phyloP scores from a whole-genome alignment of 352 stramenopile genomes.

The Saprolegnia parasitica region DNA sequence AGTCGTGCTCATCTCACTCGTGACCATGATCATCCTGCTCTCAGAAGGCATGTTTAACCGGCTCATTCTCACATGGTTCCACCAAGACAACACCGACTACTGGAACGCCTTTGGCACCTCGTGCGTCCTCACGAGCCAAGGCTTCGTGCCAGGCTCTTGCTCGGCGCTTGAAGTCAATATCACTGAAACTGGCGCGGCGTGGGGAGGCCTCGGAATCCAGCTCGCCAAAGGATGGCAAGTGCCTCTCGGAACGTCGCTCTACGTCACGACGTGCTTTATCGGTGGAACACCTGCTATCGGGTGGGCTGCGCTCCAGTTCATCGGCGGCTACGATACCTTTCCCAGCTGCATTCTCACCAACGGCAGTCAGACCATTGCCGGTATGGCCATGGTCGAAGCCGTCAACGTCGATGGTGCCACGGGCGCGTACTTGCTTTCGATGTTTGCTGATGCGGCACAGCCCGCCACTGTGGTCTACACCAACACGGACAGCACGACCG shows the following conservation, averaged over 20 bases:
- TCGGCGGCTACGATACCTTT: conserved; percentile 20
- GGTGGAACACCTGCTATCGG: conserved; percentile 3
- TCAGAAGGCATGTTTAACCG: neutral
- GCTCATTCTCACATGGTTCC: neutral
- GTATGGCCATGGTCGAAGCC: conserved; percentile 20
- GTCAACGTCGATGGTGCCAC: neutral
- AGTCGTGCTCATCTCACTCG: neutral
- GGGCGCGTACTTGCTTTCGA: neutral
- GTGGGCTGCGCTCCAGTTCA: neutral
- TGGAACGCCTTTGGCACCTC: neutral
- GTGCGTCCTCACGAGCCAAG: neutral
- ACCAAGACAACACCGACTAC: neutral
- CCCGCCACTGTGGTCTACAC: too few species aligned
- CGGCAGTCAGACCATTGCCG: neutral
- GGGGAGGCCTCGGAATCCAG: neutral
- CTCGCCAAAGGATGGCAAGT: neutral
- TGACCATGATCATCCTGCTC: neutral
- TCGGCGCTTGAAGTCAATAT: neutral
- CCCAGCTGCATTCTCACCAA: conserved; percentile 1
- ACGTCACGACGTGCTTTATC: conserved; percentile 7
- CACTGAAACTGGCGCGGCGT: neutral
- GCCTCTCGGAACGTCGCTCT: neutral
- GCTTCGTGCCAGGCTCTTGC: neutral
- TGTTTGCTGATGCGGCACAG: conserved; percentile 9
- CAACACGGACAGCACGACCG: too few species aligned